Conservation (phyloP, 2,329 filamentous ascomycete genomes). For the Ophiostoma perfectum region DNA sequence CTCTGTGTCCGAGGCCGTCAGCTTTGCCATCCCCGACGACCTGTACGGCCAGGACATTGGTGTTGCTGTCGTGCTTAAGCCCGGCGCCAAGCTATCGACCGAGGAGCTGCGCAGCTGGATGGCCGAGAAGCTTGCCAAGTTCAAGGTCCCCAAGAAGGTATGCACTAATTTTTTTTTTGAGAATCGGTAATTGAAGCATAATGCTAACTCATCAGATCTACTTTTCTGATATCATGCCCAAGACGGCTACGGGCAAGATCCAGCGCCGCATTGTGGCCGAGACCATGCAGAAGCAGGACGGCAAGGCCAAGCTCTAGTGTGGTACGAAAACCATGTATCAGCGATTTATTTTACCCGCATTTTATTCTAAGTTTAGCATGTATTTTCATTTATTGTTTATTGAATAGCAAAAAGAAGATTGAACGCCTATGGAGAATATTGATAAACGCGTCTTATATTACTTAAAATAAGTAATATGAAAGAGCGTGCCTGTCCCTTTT, state of each 20-base stretch:
- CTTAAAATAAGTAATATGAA: too few relatives aligned
- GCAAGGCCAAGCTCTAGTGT: slow-evolving; percentile 49
- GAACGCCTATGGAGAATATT: background rate
- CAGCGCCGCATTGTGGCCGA: slow-evolving; percentile 82
- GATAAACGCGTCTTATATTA: too few relatives aligned
- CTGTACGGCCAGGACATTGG: slow-evolving; percentile 79
- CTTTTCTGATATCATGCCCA: slow-evolving; percentile 79
- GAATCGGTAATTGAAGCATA: too few relatives aligned
- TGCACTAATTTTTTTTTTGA: too few relatives aligned
- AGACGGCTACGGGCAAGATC: slow-evolving; percentile 88
- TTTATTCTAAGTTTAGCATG: background rate
- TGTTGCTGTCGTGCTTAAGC: slow-evolving; percentile 69
- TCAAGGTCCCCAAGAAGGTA: slow-evolving; percentile 72
- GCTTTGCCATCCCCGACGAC: slow-evolving; percentile 76
- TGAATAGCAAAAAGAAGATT: background rate
- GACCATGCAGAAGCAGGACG: slow-evolving; percentile 68
- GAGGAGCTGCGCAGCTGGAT: slow-evolving; percentile 65
- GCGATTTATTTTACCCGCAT: background rate
- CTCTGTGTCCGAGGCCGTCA: slow-evolving; percentile 70
- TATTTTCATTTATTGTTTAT: background rate
- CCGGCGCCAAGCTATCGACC: slow-evolving; percentile 50
- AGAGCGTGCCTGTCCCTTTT: too few relatives aligned
- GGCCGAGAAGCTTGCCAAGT: slow-evolving; percentile 65
- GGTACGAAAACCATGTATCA: background rate
- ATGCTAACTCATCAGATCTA: slow-evolving; percentile 48